Conservation (phyloP, 345 rosid species). For the Erysimum cheiranthoides region DNA sequence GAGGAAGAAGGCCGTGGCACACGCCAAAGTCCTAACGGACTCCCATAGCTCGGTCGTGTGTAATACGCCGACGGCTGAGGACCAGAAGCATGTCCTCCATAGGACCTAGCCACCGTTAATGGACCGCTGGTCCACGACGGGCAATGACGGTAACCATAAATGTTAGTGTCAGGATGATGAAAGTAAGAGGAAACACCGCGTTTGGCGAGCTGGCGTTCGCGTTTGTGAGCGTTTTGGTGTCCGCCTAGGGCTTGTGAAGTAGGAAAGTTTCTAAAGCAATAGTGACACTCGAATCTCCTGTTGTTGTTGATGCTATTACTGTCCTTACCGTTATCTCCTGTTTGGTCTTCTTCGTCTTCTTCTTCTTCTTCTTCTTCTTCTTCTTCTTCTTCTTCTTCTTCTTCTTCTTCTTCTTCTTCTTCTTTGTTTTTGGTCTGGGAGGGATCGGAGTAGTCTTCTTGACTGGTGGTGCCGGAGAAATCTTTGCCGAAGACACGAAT, state of each 20-base stretch:
- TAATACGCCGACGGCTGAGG: background rate
- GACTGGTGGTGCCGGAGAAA: slow-evolving; percentile 14
- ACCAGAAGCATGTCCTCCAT: slow-evolving; percentile 19
- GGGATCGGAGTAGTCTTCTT: slow-evolving; percentile 28
- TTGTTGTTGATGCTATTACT: slow-evolving; percentile 29
- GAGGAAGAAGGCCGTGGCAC: slow-evolving; percentile 23
- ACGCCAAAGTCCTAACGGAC: slow-evolving; percentile 35
- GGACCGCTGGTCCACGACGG: slow-evolving; percentile 36
- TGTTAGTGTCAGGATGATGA: slow-evolving; percentile 36
- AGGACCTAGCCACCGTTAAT: slow-evolving; percentile 24
- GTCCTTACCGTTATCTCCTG: slow-evolving; percentile 19
- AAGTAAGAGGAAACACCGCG: slow-evolving; percentile 45
- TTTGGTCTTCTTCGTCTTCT: slow-evolving; percentile 20
- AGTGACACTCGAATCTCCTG: slow-evolving; percentile 57
- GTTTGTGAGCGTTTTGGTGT: slow-evolving; percentile 66
- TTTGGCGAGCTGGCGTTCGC: slow-evolving; percentile 59
- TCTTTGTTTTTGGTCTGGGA: slow-evolving; percentile 32
- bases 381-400: slow-evolving; percentile 12
- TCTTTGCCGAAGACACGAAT: slow-evolving; percentile 77
- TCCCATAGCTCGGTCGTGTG: slow-evolving; percentile 34
- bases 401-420: slow-evolving; percentile 26
- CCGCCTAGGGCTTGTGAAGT: slow-evolving; percentile 67
- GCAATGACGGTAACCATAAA: slow-evolving; percentile 35
- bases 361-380: slow-evolving; percentile 25
- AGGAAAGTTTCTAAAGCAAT: slow-evolving; percentile 52